A percentile compares a stretch with the other conserved stretches of the same genome.
Evolutionary conservation across 495 filamentous ascomycete species (phyloP).

Genomic region (Bacidia gigantensis): DNA sequence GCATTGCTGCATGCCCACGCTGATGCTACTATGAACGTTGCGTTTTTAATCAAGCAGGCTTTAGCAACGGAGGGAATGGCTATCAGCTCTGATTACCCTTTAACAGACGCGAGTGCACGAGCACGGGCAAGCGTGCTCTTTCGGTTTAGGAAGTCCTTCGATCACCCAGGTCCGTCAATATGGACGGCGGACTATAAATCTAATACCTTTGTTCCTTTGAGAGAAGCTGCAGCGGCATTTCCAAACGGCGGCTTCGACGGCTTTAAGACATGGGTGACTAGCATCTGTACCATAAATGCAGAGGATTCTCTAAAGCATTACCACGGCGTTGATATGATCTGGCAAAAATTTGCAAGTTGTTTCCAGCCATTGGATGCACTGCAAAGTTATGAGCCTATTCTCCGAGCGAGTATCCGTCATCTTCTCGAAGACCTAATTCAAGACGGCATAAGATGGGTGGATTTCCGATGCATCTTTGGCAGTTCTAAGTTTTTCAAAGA

Average conservation of each 20-base stretch:
- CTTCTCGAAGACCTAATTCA: constrained; percentile 52
- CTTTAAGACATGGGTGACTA: constrained; percentile 68
- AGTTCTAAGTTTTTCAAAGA: constrained; percentile 42
- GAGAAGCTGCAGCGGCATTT: constrained; percentile 55
- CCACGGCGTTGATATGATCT: constrained; percentile 66
- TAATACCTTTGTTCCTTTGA: constrained; percentile 41
- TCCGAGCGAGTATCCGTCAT: constrained; percentile 54
- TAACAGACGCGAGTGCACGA: constrained; percentile 34
- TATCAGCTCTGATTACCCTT: constrained; percentile 41
- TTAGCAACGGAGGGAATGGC: constrained; percentile 64
- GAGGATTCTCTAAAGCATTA: constrained; percentile 67
- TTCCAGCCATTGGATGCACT: constrained; percentile 60
- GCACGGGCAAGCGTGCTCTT: constrained; percentile 40
- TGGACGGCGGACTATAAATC: constrained; percentile 51
- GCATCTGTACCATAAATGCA: constrained; percentile 51
- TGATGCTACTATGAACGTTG: constrained; percentile 79
- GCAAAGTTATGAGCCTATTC: constrained; percentile 83
- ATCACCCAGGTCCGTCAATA: constrained; percentile 25
- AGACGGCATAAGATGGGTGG: constrained; percentile 67
- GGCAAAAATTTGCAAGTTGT: constrained; percentile 58
- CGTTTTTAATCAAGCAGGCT: constrained; percentile 57
- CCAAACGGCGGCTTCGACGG: constrained; percentile 53
- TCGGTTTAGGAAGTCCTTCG: constrained; percentile 30
- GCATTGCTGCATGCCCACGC: constrained; percentile 77
- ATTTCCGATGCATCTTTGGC: constrained; percentile 44